phyloP scores from a whole-genome alignment of 1,139 yeast genomes.

The Taphrina communis region DNA sequence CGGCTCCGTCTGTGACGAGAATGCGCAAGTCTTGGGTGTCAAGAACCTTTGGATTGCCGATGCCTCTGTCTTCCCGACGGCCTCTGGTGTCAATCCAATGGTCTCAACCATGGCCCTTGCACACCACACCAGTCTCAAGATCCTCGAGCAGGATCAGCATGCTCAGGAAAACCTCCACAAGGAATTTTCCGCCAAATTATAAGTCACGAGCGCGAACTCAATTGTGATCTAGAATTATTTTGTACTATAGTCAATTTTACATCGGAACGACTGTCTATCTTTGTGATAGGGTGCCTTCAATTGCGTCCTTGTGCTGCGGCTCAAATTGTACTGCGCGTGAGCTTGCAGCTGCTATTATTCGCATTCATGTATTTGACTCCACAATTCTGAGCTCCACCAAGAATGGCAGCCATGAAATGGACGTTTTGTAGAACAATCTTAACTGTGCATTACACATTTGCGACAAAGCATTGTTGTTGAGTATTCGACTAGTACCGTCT shows the following conservation, averaged over 20 bases:
- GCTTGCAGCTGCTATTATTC: not conserved
- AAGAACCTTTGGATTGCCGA: constrained; percentile 63
- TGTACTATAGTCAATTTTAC: not conserved
- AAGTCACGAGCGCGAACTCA: not conserved
- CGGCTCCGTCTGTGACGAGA: constrained; percentile 62
- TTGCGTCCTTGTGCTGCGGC: not conserved
- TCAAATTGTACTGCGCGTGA: too few relatives aligned
- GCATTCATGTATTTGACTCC: not conserved
- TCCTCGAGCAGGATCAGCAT: constrained; percentile 22
- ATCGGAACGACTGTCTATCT: too few relatives aligned
- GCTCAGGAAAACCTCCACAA: constrained; percentile 26
- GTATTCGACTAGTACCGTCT: too few relatives aligned
- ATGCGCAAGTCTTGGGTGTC: constrained; percentile 62
- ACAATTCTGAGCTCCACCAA: constrained; percentile 2
- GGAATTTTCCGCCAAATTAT: constrained; percentile 37
- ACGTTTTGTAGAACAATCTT: too few relatives aligned
- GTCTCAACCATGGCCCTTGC: constrained; percentile 44
- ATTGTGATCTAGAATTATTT: too few relatives aligned
- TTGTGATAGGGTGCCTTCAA: too few relatives aligned
- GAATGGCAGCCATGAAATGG: not conserved
- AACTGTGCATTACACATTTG: too few relatives aligned
- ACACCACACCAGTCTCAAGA: constrained; percentile 22
- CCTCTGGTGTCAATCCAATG: constrained; percentile 65
- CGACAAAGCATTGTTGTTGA: too few relatives aligned
- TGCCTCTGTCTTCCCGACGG: constrained; percentile 64